Base-by-base conservation (phyloP, 208 protist species). In the Leishmania martiniquensis region DNA sequence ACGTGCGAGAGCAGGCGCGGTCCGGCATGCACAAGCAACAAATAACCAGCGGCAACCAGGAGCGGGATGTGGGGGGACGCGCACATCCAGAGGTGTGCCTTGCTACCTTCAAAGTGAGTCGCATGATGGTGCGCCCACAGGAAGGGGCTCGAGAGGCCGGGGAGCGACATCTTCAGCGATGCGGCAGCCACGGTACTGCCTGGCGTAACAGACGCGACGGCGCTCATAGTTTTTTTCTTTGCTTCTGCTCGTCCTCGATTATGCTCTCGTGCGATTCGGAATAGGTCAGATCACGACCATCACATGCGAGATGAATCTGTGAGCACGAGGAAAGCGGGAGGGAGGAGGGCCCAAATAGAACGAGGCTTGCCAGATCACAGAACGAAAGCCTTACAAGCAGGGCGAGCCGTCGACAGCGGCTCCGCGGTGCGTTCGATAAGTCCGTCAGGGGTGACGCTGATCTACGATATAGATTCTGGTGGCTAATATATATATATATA, bases 11-110 rank as follows among this genome's bases (percentile, higher is more conserved):
- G 51, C 59, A 76, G 34, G 49, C n/a, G 62, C 25, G 79, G 85
- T 32, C 86, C 77, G 45, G 81, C 80, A 34, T 91, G 63, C 13
- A 92, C 86, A 47, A 94, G 80, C 66, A 77, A 1, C 0, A 90
- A 32, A 75, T 93, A 93, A 13, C 80, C 52, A 1, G 55, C 54
- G 5, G 73, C 84, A 1, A 83, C 75, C 22, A 85, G 45, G 1
- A 89, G 65, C 5, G 77, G 67, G 10, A 89, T 68, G 68, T 91
- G 87, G 7, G 84, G 67, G 15, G 65, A 81, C 1, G 78, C 51
- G 12, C 67, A 65, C 65, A 89, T 84, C 72, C 84, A 85, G 22
- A 78, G 44, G 88, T 82, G 74, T 76, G 77, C 62, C 59, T 22
- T 52, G 32, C 75, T 66, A 71, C 85, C 75, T 72, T 86, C 47